phyloP scores from a whole-genome alignment of 768 basidiomycete species.

The Clitopilus passeckerianus region DNA sequence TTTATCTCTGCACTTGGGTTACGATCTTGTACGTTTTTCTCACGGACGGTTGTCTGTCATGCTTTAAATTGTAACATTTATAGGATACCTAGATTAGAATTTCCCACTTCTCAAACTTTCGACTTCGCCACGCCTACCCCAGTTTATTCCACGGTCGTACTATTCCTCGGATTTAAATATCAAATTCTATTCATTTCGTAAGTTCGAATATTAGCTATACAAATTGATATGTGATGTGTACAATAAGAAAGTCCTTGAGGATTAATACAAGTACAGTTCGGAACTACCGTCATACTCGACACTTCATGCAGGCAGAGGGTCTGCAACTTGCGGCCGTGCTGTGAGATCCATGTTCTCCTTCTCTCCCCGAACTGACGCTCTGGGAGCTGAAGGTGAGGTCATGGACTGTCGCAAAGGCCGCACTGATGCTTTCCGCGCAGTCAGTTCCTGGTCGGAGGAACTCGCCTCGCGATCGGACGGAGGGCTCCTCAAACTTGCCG shows the following conservation, averaged over 20 bases:
- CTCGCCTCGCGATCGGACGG: neutral
- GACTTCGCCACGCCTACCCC: no score
- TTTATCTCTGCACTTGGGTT: neutral
- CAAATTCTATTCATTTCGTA: no score
- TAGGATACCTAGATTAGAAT: no score
- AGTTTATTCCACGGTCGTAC: no score
- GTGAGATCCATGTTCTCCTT: neutral
- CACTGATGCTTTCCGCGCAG: neutral
- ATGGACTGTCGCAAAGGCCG: neutral
- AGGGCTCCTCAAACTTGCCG: neutral
- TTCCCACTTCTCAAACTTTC: no score
- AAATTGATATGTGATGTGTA: neutral
- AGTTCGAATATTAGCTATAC: neutral
- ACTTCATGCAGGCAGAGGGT: neutral
- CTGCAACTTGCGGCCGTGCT: neutral
- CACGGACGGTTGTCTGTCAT: no score
- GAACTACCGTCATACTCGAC: neutral
- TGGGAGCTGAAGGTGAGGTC: neutral
- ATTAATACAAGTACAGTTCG: neutral
- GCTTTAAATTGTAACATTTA: no score
- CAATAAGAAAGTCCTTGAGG: neutral
- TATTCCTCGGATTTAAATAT: no score
- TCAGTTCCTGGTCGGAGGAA: neutral
- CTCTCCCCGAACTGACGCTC: neutral
- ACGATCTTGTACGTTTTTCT: no score